phyloP scores from a whole-genome alignment of 257 asterid genomes.

The Rubia yunnanensis region DNA sequence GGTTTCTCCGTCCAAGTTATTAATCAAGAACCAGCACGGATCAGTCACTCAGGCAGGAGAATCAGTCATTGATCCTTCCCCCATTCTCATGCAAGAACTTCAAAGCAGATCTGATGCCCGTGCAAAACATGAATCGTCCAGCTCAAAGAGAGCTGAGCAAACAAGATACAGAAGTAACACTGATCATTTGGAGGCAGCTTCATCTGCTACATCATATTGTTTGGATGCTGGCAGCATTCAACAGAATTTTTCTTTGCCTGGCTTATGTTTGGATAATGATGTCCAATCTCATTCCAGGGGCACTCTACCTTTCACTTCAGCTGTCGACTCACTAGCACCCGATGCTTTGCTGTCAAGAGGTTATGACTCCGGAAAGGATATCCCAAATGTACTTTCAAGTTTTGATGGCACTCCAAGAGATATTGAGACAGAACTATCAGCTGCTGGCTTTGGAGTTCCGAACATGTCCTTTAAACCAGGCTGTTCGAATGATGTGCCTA shows the following conservation, averaged over 20 bases:
- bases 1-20: slow-evolving; percentile 40
- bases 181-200: slow-evolving; percentile 72
- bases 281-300: slow-evolving; percentile 66
- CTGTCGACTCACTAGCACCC: slow-evolving; percentile 64
- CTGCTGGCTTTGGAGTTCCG: slow-evolving; percentile 69
- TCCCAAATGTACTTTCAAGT: slow-evolving; percentile 68
- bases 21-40: slow-evolving; percentile 46
- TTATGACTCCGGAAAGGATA: slow-evolving; percentile 84
- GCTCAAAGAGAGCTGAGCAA: slow-evolving; percentile 49
- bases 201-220: slow-evolving; percentile 80
- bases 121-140: slow-evolving; percentile 40
- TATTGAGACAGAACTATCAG: slow-evolving; percentile 69
- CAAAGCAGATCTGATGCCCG: slow-evolving; percentile 41
- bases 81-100: slow-evolving; percentile 45
- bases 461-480: slow-evolving; percentile 60
- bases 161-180: slow-evolving; percentile 41
- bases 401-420: slow-evolving; percentile 61
- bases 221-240: slow-evolving; percentile 66
- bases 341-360: slow-evolving; percentile 89
- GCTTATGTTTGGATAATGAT: slow-evolving; percentile 57
- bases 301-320: slow-evolving; percentile 39
- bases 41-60: slow-evolving; percentile 35
- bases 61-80: slow-evolving; percentile 39
- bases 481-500: slow-evolving; percentile 54
- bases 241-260: slow-evolving; percentile 51